Base-by-base conservation (phyloP, 306 rosid genomes). In the Rubus parviflorus region DNA sequence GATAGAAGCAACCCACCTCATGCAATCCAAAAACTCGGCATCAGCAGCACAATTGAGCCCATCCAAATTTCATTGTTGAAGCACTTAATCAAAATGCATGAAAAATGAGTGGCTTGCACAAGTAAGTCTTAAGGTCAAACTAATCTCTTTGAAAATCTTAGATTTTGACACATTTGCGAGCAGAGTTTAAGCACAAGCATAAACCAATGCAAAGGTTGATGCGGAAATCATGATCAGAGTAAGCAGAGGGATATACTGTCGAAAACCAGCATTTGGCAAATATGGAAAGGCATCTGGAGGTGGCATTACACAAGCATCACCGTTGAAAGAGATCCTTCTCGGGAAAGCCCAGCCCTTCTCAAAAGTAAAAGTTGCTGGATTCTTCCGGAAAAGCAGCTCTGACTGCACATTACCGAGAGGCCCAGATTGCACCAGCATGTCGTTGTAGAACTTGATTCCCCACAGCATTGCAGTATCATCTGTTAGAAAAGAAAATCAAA, bases 261-360 rank as follows among this genome's bases (percentile, higher is more conserved):
- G 62, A 57, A 83, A 89, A 83, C 88, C 78, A 0, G 89, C 11
- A 72, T 87, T 94, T 19, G 98, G 98, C 72, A 82, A 65, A 92
- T 83, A 79, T 9, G 98, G 98, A 82, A 89, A 94, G 54, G 90
- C 85, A 51, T 94, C 98, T 22, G 97, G 98, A 13, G 88, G 93
- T 42, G 98, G 97, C 97, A 94, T 94, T 78, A 92, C 98, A 68
- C 98, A 94, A 45, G 82, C 86, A 63, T 94, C 97, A 20, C 98
- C 98, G n/a, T 94, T 92, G 84, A 92, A 94, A 83, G 88, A 92
- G 81, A 94, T 77, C 73, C 94, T 87, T 43, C 88, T 84, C 75
- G 98, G 97, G 82, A 94, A 94, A 17, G 93, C 98, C 98, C 98
- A 94, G 53, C 96, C 98, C 75, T 92, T 89, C 9, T 86, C 97